Evolutionary conservation across 2,329 filamentous ascomycete species (phyloP).

Genomic region (Verticillium longisporum): DNA sequence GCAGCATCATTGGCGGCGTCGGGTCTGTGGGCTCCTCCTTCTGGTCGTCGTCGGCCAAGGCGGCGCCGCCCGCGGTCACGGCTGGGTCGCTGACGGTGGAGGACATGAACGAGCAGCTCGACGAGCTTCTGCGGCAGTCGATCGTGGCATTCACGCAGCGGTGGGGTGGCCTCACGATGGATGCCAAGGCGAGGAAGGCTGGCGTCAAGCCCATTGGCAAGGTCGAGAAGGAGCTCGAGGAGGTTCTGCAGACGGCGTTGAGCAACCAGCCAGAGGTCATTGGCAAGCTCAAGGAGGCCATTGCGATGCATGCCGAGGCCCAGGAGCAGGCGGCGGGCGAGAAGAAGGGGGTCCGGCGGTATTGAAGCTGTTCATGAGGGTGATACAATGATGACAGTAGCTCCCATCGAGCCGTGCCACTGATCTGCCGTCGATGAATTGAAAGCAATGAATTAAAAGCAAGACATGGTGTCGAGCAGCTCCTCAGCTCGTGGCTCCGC

Average conservation of each 20-base stretch:
- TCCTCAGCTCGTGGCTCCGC: background rate
- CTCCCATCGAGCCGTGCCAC: no score
- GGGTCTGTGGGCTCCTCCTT: constrained; percentile 23
- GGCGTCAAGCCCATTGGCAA: constrained; percentile 44
- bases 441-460: no score
- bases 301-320: constrained; percentile 48
- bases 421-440: no score
- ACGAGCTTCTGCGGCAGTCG: constrained; percentile 54
- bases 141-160: constrained; percentile 58
- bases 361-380: background rate
- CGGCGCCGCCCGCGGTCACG: constrained; percentile 15
- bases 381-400: background rate
- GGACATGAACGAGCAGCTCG: constrained; percentile 59
- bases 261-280: constrained; percentile 53
- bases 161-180: constrained; percentile 46
- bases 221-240: constrained; percentile 50
- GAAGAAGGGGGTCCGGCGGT: constrained; percentile 19
- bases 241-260: constrained; percentile 50
- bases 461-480: no score
- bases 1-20: constrained; percentile 45
- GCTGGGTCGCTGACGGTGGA: constrained; percentile 31
- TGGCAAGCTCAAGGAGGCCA: constrained; percentile 53
- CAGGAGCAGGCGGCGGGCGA: constrained; percentile 36
- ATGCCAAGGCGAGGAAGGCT: constrained; percentile 38
- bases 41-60: constrained; percentile 29